Percentiles rank a stretch among this genome's conserved stretches.
phyloP scores from a whole-genome alignment of 2,329 filamentous ascomycete genomes.

The Ilyonectria destructans region DNA sequence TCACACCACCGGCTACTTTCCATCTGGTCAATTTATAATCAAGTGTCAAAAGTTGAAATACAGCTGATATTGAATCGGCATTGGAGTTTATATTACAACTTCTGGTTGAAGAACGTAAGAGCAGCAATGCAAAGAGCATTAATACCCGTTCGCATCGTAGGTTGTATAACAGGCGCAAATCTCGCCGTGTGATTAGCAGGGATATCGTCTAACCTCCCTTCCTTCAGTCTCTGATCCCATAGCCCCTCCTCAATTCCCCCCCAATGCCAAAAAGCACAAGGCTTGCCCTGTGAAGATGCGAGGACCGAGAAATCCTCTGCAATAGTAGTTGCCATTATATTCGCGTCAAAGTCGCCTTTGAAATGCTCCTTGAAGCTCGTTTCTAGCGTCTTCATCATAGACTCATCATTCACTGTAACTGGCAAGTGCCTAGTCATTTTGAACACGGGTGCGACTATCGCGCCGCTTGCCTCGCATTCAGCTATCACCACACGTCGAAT shows the following conservation, averaged over 20 bases:
- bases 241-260: slow-evolving; percentile 35
- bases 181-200: slow-evolving; percentile 46
- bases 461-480: slow-evolving; percentile 67
- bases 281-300: slow-evolving; percentile 44
- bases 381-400: neutral
- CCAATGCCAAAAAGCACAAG: slow-evolving; percentile 42
- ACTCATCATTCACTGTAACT: slow-evolving; percentile 5
- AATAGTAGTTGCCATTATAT: neutral
- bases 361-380: slow-evolving; percentile 6
- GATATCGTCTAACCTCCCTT: slow-evolving; percentile 39
- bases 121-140: slow-evolving; percentile 41
- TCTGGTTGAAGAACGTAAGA: slow-evolving; percentile 30
- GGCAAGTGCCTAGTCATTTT: slow-evolving; percentile 6
- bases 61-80: too few relatives aligned
- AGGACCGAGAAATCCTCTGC: slow-evolving; percentile 30
- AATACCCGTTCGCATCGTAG: slow-evolving; percentile 44
- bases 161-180: slow-evolving; percentile 47
- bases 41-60: too few relatives aligned
- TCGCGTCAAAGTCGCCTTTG: neutral
- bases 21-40: too few relatives aligned
- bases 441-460: slow-evolving; percentile 35
- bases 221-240: slow-evolving; percentile 37
- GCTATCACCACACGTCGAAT: slow-evolving; percentile 65
- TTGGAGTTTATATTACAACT: neutral
- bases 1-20: too few relatives aligned